Evolutionary conservation across 2,329 filamentous ascomycete species (phyloP), one percentile per base, ranked within the genome.

Genomic region (Botrytis hyacinthi): DNA sequence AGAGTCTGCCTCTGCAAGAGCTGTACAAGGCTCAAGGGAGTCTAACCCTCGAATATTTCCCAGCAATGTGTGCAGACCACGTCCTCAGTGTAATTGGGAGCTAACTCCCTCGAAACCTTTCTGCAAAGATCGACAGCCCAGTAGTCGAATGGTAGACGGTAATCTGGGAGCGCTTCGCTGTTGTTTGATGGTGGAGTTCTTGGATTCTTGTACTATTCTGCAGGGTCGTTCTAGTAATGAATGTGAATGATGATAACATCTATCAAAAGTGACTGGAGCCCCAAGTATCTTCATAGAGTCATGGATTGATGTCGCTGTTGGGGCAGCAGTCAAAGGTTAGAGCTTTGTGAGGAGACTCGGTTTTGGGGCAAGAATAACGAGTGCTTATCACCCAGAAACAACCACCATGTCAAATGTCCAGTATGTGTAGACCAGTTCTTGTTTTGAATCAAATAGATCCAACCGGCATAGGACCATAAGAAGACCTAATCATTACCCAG

Each of bases 341-440:
- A 57, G 66, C 35, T 57, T 68, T 40, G 48, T 26, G 35, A 51
- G 22, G 14, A 29, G 48, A 42, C 66, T 68, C 66, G 42, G 35
- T 57, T 57, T 42, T 29, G 57, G 35, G 48, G 66, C 40, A 68
- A 57, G 66, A 48, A 68, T 42, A 57, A 68, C 26, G 66, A 68
- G 66, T 68, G 66, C 66, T 68, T 57, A 57, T 68, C 48, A 46
- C 35, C 48, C 66, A 68, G 66, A 57, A 40, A 68, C 66, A 22
- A 51, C 48, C 48, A 35, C 46, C 65, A 54, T 68, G 35, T 68
- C 48, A 68, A 29, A 57, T 48, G 29, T 42, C 32, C 29, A 63
- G 60, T 40, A 16, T 60, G 20, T 44, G 40, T 20, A 46, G 29
- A 40, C 48, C 29, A 32, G 16, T 46, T 48, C 29, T 68, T 44